A percentile compares a stretch with the other conserved stretches of the same genome.
These are phyloP conservation scores for Bryoglossum gracile DNA, from an alignment of 495 filamentous ascomycete species.

Conservation along the genomic window DNA sequence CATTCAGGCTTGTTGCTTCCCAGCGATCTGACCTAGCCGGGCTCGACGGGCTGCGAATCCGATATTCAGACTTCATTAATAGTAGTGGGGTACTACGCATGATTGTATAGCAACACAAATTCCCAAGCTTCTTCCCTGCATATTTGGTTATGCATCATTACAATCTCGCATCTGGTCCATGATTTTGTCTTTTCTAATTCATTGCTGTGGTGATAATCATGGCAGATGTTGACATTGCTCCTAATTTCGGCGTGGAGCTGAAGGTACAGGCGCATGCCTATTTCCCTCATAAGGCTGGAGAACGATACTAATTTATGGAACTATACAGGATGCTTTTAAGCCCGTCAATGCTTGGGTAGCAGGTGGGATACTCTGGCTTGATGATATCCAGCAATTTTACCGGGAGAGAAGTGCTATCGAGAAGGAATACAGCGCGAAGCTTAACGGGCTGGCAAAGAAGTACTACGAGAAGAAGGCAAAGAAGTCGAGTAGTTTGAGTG, in stretches of 20 bases:
- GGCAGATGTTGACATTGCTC: conserved; percentile 66
- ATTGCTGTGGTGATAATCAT: conserved; percentile 37
- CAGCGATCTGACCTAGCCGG: too few relatives aligned
- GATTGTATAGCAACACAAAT: too few relatives aligned
- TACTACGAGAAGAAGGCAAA: conserved; percentile 94
- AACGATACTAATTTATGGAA: conserved; percentile 1
- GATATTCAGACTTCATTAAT: conserved; percentile 2
- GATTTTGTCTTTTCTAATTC: conserved; percentile 3
- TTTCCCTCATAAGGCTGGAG: background rate
- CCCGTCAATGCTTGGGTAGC: conserved; percentile 86
- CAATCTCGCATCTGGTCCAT: conserved; percentile 9
- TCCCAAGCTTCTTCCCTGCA: too few relatives aligned
- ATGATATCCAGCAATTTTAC: conserved; percentile 96
- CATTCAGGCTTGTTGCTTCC: too few relatives aligned
- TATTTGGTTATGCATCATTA: conserved; percentile 8
- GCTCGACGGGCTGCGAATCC: too few relatives aligned
- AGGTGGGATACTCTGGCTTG: conserved; percentile 86
- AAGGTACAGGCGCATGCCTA: conserved; percentile 52
- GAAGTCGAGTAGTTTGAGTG: conserved; percentile 81
- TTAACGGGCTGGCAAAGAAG: conserved; percentile 81
- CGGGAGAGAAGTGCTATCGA: conserved; percentile 88
- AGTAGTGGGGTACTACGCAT: too few relatives aligned
- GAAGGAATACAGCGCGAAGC: conserved; percentile 88
- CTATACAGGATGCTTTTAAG: conserved; percentile 75
- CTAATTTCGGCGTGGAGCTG: conserved; percentile 81